These are phyloP conservation scores for Drechmeria coniospora DNA, from an alignment of 2,329 filamentous ascomycete genomes.

Conservation along the genomic window DNA sequence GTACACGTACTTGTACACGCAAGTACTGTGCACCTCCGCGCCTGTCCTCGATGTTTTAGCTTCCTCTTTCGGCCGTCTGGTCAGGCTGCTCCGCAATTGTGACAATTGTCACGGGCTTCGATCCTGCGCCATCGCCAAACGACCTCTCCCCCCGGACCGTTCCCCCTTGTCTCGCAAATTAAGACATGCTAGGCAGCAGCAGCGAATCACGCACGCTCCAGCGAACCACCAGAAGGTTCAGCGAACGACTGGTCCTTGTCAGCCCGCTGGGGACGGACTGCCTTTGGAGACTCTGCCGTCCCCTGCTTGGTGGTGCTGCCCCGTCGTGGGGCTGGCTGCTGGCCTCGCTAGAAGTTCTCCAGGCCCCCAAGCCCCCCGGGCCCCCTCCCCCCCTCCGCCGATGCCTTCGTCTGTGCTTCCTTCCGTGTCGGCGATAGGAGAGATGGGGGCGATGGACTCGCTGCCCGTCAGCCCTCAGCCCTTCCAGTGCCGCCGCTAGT, in stretches of 20 bases:
- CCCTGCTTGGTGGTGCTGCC: background rate
- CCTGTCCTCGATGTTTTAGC: constrained; percentile 4
- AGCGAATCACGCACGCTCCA: constrained; percentile 1
- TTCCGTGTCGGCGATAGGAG: constrained; percentile 5
- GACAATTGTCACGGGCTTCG: constrained; percentile 1
- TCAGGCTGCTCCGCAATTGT: constrained; percentile 5
- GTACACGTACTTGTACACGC: no score
- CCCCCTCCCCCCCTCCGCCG: no score
- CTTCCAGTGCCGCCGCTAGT: constrained; percentile 5
- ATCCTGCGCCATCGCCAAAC: constrained; percentile 7
- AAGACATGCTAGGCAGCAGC: constrained; percentile 3
- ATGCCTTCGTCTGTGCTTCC: constrained; percentile 1
- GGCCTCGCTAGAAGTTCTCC: no score
- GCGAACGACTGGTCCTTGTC: no score
- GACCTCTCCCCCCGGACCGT: constrained; percentile 1
- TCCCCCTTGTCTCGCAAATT: background rate
- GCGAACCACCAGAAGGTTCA: background rate
- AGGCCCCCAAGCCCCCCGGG: background rate
- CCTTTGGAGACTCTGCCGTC: no score
- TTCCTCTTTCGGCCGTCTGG: constrained; percentile 7
- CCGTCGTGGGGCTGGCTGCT: background rate
- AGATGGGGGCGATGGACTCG: constrained; percentile 5
- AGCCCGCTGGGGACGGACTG: no score
- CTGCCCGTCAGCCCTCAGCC: constrained; percentile 4
- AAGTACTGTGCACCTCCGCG: no score